Base-by-base conservation (phyloP, 345 rosid genomes). In the Turritis glabra region DNA sequence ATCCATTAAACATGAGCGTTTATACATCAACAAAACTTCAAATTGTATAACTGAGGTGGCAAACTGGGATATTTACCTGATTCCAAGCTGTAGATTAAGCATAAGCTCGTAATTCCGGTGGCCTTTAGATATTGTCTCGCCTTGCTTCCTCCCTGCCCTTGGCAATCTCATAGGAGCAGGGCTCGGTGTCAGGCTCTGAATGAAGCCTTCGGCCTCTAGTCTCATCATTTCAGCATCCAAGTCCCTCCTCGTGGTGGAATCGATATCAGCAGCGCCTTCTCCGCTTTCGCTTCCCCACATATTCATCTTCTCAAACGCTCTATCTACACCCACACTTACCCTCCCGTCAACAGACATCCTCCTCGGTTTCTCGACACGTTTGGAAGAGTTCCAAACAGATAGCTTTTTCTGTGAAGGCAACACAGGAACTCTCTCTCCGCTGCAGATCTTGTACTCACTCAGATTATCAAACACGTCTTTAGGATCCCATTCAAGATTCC, bases 21-120 rank as follows among this genome's bases (percentile, higher is more conserved):
- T 23, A 37, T 11, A 22, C 51, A 53, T 44, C 3, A 30, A 46
- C 12, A 63, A 10, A 53, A 29, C 26, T 33, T 41, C 50, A 32
- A 6, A 52, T 8, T 43, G 19, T 12, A 48, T 30, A 26, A 60
- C 21, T 40, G 46, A 66, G 10, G 70, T 33, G 18, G 10, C 12
- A 76, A 13, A 41, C 27, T 15, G 69, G 40, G 50, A 32, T 33
- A 43, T 18, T 12, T 81, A 82, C 85, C 83, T 83, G 77, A 90
- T 90, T 67, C 91, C 92, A 7, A 90, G 85, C 67, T 90, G 94
- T 8, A 91, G 82, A 82, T 94, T 94, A 55, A 94, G 97, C 98
- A 94, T 94, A 27, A 94, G 89, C 25, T 94, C 98, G 55, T 89
- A 94, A 67, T 94, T 94, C 68, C 88, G 85, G 23, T 94, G 98